Conservation (phyloP, 2,329 filamentous ascomycete genomes). For the Dryadomyces quercivorus region DNA sequence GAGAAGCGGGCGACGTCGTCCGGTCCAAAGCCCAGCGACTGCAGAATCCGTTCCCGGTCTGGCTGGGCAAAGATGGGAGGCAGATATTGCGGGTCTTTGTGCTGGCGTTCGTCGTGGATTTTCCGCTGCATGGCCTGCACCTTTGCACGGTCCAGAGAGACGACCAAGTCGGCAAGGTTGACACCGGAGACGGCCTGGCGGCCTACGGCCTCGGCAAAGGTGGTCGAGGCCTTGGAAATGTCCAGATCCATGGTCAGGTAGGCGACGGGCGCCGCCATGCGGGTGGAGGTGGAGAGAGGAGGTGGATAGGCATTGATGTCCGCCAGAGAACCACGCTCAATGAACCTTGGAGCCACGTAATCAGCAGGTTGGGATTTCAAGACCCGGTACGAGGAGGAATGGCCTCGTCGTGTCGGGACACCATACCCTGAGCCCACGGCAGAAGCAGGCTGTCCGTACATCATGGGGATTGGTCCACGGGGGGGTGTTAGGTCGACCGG, state of each 20-base stretch:
- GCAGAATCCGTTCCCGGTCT: conserved; percentile 42
- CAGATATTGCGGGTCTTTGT: conserved; percentile 49
- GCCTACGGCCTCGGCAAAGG: conserved; percentile 44
- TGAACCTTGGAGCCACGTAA: conserved; percentile 32
- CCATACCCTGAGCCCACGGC: conserved; percentile 32
- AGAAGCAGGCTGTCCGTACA: conserved; percentile 32
- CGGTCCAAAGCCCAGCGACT: conserved; percentile 37
- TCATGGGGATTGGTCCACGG: conserved; percentile 32
- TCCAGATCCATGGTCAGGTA: conserved; percentile 48
- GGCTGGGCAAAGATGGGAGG: conserved; percentile 48
- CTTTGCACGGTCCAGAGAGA: conserved; percentile 38
- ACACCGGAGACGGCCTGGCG: conserved; percentile 32
- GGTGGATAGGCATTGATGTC: conserved; percentile 38
- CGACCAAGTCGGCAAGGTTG: conserved; percentile 42
- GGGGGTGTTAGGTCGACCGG: conserved; percentile 28
- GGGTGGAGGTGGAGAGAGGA: conserved; percentile 27
- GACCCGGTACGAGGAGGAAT: conserved; percentile 31
- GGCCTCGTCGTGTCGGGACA: conserved; percentile 30
- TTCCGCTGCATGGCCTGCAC: conserved; percentile 35
- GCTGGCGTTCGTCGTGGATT: conserved; percentile 44
- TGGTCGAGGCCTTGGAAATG: conserved; percentile 41
- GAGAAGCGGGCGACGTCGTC: conserved; percentile 41
- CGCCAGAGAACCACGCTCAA: conserved; percentile 35
- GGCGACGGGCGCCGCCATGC: conserved; percentile 38
- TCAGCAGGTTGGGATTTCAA: conserved; percentile 42